Evolutionary conservation across 805 yeast species (phyloP).

Genomic region (Metschnikowia similis): DNA sequence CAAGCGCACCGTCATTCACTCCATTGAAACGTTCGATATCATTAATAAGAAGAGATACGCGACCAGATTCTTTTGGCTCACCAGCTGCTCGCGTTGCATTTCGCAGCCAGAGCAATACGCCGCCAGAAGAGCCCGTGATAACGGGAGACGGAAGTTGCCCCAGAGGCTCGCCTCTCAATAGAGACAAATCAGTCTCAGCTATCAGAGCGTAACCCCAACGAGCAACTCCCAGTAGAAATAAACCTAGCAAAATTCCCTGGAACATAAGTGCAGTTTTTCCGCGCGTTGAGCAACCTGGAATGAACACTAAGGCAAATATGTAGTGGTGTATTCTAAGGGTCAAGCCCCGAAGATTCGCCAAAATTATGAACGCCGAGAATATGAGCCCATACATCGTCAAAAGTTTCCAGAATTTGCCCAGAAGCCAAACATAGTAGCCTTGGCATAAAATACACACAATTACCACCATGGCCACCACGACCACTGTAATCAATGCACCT

Average conservation of each 20-base stretch:
- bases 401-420: conserved; percentile 63
- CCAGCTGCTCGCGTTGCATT: conserved; percentile 1
- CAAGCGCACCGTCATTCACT: conserved; percentile 33
- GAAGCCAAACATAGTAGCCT: conserved; percentile 74
- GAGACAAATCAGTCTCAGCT: conserved; percentile 65
- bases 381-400: conserved; percentile 52
- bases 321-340: conserved; percentile 77
- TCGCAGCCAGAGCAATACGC: conserved; percentile 35
- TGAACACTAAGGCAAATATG: conserved; percentile 66
- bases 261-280: conserved; percentile 67
- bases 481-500: conserved; percentile 67
- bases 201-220: conserved; percentile 94
- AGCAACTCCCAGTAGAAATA: conserved; percentile 78
- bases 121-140: conserved; percentile 34
- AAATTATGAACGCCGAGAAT: conserved; percentile 31
- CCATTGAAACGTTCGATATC: conserved; percentile 78
- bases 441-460: conserved; percentile 59
- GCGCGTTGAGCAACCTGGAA: conserved; percentile 80
- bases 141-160: conserved; percentile 50
- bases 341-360: conserved; percentile 51
- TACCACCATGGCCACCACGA: conserved; percentile 45
- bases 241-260: conserved; percentile 82
- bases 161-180: conserved; percentile 72
- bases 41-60: conserved; percentile 65
- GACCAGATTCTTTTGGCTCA: conserved; percentile 18